Evolutionary conservation across 108 stramenopile species (phyloP).

Genomic region (Skeletonema grethae): DNA sequence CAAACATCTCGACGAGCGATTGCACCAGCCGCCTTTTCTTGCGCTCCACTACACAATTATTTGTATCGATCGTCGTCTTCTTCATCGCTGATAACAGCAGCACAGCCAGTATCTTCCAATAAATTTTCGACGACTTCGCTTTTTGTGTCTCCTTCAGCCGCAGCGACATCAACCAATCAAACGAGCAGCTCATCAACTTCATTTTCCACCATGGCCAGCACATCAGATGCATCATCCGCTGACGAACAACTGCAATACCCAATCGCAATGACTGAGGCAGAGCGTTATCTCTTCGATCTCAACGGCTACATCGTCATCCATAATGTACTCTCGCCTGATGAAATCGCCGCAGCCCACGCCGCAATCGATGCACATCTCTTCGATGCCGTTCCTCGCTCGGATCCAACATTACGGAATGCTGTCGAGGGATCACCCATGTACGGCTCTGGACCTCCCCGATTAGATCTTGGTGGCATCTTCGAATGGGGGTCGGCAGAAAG

Average conservation of each 20-base stretch:
- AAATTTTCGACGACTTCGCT: neutral
- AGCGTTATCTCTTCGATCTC: conserved; percentile 91
- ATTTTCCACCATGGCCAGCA: conserved; percentile 37
- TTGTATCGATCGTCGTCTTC: neutral
- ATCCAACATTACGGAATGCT: conserved; percentile 75
- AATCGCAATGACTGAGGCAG: conserved; percentile 77
- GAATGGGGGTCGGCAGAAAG: conserved; percentile 82
- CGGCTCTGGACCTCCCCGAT: conserved; percentile 77
- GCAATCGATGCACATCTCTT: conserved; percentile 75
- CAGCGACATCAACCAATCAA: conserved; percentile 17
- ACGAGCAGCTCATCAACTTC: conserved; percentile 2
- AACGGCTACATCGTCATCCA: conserved; percentile 88
- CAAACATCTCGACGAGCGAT: conserved; percentile 15
- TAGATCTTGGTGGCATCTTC: conserved; percentile 86
- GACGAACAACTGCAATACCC: neutral
- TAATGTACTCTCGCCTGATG: conserved; percentile 77
- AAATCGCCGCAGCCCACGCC: conserved; percentile 74
- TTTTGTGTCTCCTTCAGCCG: neutral
- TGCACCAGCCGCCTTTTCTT: conserved; percentile 6
- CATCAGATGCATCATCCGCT: neutral
- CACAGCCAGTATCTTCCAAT: neutral
- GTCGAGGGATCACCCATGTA: conserved; percentile 65
- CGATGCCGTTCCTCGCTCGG: conserved; percentile 70
- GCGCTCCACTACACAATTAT: neutral
- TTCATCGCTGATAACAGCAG: conserved; percentile 3